Percentiles rank a stretch among this genome's conserved stretches.
Conservation (phyloP, 2,329 filamentous ascomycete species). For the Davidsoniella neocaledoniae region DNA sequence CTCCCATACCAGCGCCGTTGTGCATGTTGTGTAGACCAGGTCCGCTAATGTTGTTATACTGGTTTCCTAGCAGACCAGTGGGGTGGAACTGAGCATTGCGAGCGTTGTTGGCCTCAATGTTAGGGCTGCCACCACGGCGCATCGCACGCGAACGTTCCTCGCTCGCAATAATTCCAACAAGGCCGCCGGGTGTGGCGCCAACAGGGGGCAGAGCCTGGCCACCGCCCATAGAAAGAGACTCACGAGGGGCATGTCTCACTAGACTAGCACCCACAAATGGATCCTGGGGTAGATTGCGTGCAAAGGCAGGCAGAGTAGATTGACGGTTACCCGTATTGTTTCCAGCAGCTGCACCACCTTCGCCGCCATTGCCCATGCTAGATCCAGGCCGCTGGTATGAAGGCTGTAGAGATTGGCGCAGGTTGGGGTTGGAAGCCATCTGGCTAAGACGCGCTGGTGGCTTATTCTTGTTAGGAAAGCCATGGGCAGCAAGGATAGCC, state of each 20-base stretch:
- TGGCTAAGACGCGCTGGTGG: slow-evolving; percentile 51
- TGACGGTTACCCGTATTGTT: slow-evolving; percentile 16
- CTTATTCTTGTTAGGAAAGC: slow-evolving; percentile 64
- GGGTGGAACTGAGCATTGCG: slow-evolving; percentile 19
- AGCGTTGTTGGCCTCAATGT: slow-evolving; percentile 32
- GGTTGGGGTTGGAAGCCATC: slow-evolving; percentile 54
- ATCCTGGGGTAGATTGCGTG: slow-evolving; percentile 64
- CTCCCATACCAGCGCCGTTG: slow-evolving; percentile 17
- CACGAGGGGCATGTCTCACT: slow-evolving; percentile 53
- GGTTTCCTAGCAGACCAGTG: slow-evolving; percentile 22
- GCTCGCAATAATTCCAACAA: slow-evolving; percentile 74
- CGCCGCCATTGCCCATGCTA: slow-evolving; percentile 26
- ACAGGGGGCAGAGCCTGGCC: slow-evolving; percentile 30
- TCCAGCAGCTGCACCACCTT: slow-evolving; percentile 20
- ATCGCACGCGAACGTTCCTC: slow-evolving; percentile 67
- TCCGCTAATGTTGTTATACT: slow-evolving; percentile 32
- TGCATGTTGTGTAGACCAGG: slow-evolving; percentile 23
- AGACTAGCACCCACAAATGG: slow-evolving; percentile 69
- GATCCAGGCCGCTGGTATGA: slow-evolving; percentile 34
- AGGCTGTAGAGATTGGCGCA: slow-evolving; percentile 35
- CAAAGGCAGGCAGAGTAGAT: slow-evolving; percentile 58
- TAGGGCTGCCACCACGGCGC: slow-evolving; percentile 56
- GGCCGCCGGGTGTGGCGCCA: slow-evolving; percentile 42
- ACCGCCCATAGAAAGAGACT: slow-evolving; percentile 55
- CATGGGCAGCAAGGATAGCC: slow-evolving; percentile 73